Percentiles rank a stretch among this genome's conserved stretches.
Evolutionary conservation across 208 protist genomes (phyloP).

Genomic region (Spongospora subterranea): DNA sequence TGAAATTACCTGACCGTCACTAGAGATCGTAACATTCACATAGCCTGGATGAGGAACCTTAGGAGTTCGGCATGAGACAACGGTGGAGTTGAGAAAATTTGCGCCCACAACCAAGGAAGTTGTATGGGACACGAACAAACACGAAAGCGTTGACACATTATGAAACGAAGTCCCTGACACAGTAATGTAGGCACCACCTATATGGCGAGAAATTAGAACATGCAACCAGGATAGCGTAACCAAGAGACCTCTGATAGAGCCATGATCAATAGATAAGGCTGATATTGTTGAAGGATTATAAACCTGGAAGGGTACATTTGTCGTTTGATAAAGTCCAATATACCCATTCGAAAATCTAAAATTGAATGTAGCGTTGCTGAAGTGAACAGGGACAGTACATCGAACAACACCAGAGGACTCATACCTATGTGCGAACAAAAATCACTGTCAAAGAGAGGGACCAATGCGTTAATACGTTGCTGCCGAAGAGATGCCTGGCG

Average conservation of each 20-base stretch:
- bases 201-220: not conserved
- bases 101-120: not conserved
- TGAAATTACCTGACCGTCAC: conserved; percentile 9
- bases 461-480: conserved; percentile 9
- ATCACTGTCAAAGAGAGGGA: not conserved
- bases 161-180: not conserved
- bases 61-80: not conserved
- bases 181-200: not conserved
- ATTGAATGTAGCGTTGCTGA: not conserved
- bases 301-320: not conserved
- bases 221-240: not conserved
- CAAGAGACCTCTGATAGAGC: not conserved
- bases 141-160: not conserved
- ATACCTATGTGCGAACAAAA: not conserved
- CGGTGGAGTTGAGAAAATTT: not conserved
- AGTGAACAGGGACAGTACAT: not conserved
- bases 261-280: not conserved
- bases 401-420: not conserved
- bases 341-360: conserved; percentile 52
- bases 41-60: not conserved
- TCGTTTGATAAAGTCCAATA: not conserved
- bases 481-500: not conserved
- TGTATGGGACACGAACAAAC: not conserved
- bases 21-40: not conserved
- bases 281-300: not conserved